Evolutionary conservation across 805 yeast genomes (phyloP).

Genomic region (Naumovozyma dairenensis): DNA sequence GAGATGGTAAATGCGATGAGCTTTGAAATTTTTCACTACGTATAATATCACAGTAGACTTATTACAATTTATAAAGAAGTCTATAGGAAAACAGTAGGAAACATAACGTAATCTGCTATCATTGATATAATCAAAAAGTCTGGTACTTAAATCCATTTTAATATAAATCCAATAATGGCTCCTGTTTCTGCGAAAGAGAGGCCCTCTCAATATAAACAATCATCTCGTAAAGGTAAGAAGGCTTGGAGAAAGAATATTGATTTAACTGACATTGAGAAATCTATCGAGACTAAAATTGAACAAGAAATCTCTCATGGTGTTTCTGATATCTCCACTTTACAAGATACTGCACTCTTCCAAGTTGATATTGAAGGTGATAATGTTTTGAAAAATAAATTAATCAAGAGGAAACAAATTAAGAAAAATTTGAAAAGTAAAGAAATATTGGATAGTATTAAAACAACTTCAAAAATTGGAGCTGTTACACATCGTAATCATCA

Average conservation of each 20-base stretch:
- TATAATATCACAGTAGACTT: too few relatives aligned
- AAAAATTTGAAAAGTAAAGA: constrained; percentile 51
- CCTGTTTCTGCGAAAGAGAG: constrained; percentile 21
- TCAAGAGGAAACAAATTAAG: constrained; percentile 31
- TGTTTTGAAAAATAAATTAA: constrained; percentile 32
- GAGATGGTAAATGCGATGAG: constrained; percentile 7
- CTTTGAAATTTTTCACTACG: background rate
- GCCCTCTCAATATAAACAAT: constrained; percentile 55
- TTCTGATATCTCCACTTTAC: constrained; percentile 15
- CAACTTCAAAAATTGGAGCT: constrained; percentile 67
- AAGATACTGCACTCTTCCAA: constrained; percentile 28
- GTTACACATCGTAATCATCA: constrained; percentile 33
- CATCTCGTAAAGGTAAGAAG: constrained; percentile 85
- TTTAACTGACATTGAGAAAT: constrained; percentile 63
- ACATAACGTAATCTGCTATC: too few relatives aligned
- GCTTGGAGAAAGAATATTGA: constrained; percentile 97
- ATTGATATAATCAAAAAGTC: too few relatives aligned
- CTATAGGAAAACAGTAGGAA: too few relatives aligned
- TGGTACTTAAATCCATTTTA: too few relatives aligned
- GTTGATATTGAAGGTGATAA: constrained; percentile 62
- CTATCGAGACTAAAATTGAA: constrained; percentile 61
- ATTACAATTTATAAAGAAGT: too few relatives aligned
- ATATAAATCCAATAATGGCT: constrained; percentile 17
- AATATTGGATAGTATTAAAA: constrained; percentile 48
- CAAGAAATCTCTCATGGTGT: constrained; percentile 34